phyloP scores from a whole-genome alignment of 1,139 yeast species.

The Diutina pseudorugosa region DNA sequence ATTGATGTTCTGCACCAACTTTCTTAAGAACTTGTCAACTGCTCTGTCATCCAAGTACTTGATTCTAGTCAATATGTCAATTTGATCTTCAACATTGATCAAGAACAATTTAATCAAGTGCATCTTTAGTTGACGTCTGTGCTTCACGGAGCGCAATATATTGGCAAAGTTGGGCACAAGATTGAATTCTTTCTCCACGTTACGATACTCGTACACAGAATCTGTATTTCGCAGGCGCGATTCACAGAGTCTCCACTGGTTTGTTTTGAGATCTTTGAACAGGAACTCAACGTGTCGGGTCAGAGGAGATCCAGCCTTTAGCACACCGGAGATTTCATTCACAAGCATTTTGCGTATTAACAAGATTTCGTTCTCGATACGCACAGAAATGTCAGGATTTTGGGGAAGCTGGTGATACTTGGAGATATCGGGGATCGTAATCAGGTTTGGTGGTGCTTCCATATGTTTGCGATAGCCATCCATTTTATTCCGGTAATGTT shows the following conservation, averaged over 20 bases:
- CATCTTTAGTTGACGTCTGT: conserved; percentile 15
- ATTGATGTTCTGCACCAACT: conserved; percentile 15
- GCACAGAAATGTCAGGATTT: neutral
- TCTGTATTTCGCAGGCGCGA: neutral
- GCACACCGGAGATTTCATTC: neutral
- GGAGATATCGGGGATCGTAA: conserved; percentile 18
- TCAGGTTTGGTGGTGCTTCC: conserved; percentile 10
- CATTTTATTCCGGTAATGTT: neutral
- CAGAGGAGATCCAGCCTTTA: neutral
- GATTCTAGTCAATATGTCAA: conserved; percentile 24
- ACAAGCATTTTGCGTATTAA: neutral
- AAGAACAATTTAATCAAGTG: conserved; percentile 28
- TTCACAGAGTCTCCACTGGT: neutral
- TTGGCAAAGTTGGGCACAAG: conserved; percentile 24
- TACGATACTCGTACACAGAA: neutral
- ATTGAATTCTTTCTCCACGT: conserved; percentile 17
- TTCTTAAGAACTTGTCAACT: conserved; percentile 16
- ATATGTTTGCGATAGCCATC: neutral
- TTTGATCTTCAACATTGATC: conserved; percentile 27
- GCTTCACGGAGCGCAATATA: conserved; percentile 16
- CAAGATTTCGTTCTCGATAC: neutral
- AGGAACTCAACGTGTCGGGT: neutral
- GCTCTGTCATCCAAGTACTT: conserved; percentile 21
- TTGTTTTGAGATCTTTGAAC: neutral
- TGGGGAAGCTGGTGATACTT: conserved; percentile 17